Base-by-base conservation (phyloP, 2,329 filamentous ascomycete genomes). In the Fusarium buxicola region DNA sequence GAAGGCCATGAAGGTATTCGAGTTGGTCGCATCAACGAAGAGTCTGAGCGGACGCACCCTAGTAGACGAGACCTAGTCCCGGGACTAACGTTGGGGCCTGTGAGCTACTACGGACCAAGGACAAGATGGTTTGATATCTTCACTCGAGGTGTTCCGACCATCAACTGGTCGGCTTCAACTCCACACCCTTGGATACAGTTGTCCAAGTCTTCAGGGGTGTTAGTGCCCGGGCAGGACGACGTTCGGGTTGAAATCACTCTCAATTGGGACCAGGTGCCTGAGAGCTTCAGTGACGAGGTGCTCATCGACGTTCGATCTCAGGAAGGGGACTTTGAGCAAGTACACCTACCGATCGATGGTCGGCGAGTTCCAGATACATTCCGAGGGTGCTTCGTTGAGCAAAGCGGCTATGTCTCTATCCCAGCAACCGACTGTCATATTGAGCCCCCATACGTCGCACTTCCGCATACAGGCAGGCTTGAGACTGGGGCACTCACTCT, bases 111-210 rank as follows among this genome's bases (percentile, higher is more conserved):
- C 54, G 85, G 86, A 2, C 79, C 82, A 0, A 68, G 73, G 1
- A 80, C 77, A 0, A 81, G 87, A 34, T 90, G 84, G 79, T 84
- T 90, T 49, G 88, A 90, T 18, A 77, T 91, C 25, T 91, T 86
- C 66, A 82, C 81, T 7, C 82, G 86, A 4, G 87, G 88, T 12
- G 82, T 81, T 1, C 74, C 78, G 3, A 75, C 77, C 8, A 85
- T 86, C 58, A 73, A 79, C 43, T 89, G 85, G 81, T 77, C 73
- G 5, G 79, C 84, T n/a, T 75, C 79, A 1, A 74, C 81, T 2
- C 76, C 77, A 40, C 72, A 79, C 11, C 65, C 80, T 2, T 89
- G 84, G 76, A 73, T 90, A 4, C 77, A 77, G 43, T 77, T 87
- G 7, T 83, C 81, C 3, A 78, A 80, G 38, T 77, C 75, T 8